Conservation (phyloP, 73 alveolate genomes). For the Halteria grandinella region DNA sequence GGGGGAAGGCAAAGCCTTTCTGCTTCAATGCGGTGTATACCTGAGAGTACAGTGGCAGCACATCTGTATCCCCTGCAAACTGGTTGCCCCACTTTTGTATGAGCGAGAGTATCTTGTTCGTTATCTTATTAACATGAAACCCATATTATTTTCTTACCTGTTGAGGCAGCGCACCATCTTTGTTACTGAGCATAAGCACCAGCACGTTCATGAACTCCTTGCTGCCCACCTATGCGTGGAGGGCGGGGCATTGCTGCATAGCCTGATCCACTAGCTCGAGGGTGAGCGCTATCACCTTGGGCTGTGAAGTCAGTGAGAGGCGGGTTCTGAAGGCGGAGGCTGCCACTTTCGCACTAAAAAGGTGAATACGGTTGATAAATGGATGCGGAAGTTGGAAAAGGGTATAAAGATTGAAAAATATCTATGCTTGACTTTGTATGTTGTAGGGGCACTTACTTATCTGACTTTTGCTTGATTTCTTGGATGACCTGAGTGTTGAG, state of each 20-base stretch:
- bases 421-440: background rate
- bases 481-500: conserved; percentile 40
- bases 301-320: conserved; percentile 23
- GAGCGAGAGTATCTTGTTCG: conserved; percentile 70
- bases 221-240: conserved; percentile 69
- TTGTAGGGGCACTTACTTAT: conserved; percentile 41
- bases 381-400: background rate
- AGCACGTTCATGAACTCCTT: conserved; percentile 80
- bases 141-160: too few relatives aligned
- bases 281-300: conserved; percentile 67
- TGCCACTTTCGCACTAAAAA: conserved; percentile 30
- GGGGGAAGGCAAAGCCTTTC: conserved; percentile 77
- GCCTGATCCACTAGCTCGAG: conserved; percentile 63
- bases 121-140: too few relatives aligned
- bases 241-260: conserved; percentile 63
- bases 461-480: conserved; percentile 57
- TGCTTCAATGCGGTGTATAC: conserved; percentile 75
- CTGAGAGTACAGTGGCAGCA: conserved; percentile 80
- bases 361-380: background rate
- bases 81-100: conserved; percentile 83
- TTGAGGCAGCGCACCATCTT: too few relatives aligned
- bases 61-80: conserved; percentile 80
- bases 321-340: conserved; percentile 2
- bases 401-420: background rate
- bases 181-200: conserved; percentile 64